phyloP scores from a whole-genome alignment of 2,329 filamentous ascomycete genomes.

The Colletotrichum sansevieriae region DNA sequence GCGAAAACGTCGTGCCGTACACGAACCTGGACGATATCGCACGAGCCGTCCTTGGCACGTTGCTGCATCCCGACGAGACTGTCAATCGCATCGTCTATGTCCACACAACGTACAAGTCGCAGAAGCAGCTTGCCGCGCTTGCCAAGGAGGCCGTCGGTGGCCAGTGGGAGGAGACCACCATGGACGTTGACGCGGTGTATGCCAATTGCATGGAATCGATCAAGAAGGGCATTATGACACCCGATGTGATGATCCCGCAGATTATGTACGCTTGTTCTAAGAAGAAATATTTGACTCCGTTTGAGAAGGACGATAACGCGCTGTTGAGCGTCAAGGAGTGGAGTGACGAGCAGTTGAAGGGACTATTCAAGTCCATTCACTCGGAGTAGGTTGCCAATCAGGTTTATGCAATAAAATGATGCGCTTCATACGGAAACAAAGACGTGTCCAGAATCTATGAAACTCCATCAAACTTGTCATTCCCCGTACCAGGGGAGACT shows the following conservation, averaged over 20 bases:
- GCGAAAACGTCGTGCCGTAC: constrained; percentile 44
- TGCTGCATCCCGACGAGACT: constrained; percentile 47
- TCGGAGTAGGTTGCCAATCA: constrained; percentile 2
- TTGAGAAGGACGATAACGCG: constrained; percentile 43
- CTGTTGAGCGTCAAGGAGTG: constrained; percentile 43
- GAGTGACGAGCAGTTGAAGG: constrained; percentile 43
- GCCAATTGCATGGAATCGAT: constrained; percentile 41
- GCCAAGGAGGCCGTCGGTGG: constrained; percentile 42
- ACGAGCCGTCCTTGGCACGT: constrained; percentile 45
- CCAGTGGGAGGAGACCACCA: constrained; percentile 41
- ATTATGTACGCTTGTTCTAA: constrained; percentile 42
- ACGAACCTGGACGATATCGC: constrained; percentile 47
- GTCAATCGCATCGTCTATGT: constrained; percentile 46
- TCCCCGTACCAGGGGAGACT: no score
- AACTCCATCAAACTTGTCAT: no score
- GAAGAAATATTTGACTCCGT: constrained; percentile 36
- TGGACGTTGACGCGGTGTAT: constrained; percentile 42
- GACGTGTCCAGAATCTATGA: no score
- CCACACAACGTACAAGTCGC: constrained; percentile 43
- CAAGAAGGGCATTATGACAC: constrained; percentile 42
- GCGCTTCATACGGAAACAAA: no score
- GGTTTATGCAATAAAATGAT: no score
- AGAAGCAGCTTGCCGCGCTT: constrained; percentile 44
- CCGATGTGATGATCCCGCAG: constrained; percentile 40
- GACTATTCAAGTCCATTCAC: constrained; percentile 38